A percentile compares a stretch with the other conserved stretches of the same genome.
phyloP scores from a whole-genome alignment of 495 filamentous ascomycete genomes.

The Neurospora discreta region DNA sequence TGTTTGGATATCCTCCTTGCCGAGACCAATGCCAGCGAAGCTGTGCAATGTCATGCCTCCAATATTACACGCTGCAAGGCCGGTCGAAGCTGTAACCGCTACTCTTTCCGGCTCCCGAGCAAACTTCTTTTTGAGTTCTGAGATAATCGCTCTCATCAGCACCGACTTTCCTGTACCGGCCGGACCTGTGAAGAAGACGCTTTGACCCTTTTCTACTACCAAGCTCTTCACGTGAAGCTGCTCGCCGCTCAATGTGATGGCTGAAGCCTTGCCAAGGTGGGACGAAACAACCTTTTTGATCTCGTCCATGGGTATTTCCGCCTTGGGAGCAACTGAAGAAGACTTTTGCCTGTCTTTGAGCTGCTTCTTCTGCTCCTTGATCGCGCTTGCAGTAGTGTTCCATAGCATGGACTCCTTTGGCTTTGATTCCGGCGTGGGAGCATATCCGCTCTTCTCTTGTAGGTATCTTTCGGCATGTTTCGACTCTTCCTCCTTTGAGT shows the following conservation, averaged over 20 bases:
- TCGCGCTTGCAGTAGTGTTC: conserved; percentile 70
- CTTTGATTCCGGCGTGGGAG: conserved; percentile 25
- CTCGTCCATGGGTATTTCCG: conserved; percentile 19
- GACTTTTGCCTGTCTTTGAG: conserved; percentile 49
- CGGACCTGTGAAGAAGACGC: conserved; percentile 96
- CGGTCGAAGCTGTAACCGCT: conserved; percentile 91
- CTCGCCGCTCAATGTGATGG: conserved; percentile 71
- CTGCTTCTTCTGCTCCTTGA: conserved; percentile 74
- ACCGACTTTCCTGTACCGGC: conserved; percentile 98
- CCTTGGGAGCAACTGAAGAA: conserved; percentile 15
- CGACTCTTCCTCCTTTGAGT: conserved; percentile 11
- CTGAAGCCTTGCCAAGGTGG: conserved; percentile 33
- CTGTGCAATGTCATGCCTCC: conserved; percentile 93
- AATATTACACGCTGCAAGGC: conserved; percentile 92
- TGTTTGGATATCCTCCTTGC: conserved; percentile 73
- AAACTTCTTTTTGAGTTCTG: conserved; percentile 64
- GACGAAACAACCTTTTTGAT: conserved; percentile 22
- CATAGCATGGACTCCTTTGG: conserved; percentile 41
- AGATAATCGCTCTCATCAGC: conserved; percentile 81
- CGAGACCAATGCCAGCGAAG: conserved; percentile 89
- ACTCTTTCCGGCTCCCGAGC: conserved; percentile 64
- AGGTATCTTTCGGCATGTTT: background rate
- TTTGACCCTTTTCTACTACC: conserved; percentile 63
- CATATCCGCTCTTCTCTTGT: conserved; percentile 18
- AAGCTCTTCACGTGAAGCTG: conserved; percentile 73